Evolutionary conservation across 345 rosid species (phyloP).

Genomic region (Xanthoceras sorbifolium): DNA sequence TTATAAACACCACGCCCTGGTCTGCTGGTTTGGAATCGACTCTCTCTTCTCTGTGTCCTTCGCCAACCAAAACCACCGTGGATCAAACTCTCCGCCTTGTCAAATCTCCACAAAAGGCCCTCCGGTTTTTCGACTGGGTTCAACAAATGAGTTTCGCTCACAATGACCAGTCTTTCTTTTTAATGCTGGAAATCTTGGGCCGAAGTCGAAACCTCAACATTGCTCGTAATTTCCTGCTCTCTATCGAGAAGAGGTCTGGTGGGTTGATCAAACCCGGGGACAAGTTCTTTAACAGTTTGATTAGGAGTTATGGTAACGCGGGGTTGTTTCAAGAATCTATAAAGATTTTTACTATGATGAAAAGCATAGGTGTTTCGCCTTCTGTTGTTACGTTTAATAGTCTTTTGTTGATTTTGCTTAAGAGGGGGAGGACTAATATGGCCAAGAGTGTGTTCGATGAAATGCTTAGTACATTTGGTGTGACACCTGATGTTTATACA

Average conservation of each 20-base stretch:
- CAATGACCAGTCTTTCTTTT: conserved; percentile 52
- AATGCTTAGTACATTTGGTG: conserved; percentile 78
- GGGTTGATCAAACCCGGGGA: conserved; percentile 62
- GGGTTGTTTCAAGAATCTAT: conserved; percentile 72
- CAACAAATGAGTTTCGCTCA: conserved; percentile 48
- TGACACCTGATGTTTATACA: conserved; percentile 66
- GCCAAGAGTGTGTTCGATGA: conserved; percentile 67
- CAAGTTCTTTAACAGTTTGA: conserved; percentile 72
- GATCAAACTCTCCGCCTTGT: conserved; percentile 60
- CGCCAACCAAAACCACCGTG: conserved; percentile 57
- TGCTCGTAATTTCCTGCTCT: conserved; percentile 74
- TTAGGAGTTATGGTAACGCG: conserved; percentile 67
- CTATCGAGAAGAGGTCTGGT: conserved; percentile 59
- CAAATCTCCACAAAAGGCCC: conserved; percentile 52
- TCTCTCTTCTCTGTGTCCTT: conserved; percentile 48
- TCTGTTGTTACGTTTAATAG: conserved; percentile 69
- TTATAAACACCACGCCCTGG: conserved; percentile 56
- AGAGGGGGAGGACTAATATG: conserved; percentile 73
- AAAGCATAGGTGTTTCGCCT: conserved; percentile 65
- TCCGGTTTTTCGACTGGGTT: conserved; percentile 70
- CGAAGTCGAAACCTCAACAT: conserved; percentile 59
- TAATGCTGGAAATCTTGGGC: conserved; percentile 69
- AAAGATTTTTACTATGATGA: conserved; percentile 64
- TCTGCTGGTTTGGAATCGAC: conserved; percentile 61
- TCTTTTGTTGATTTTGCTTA: conserved; percentile 59